Conservation (phyloP, 2,329 filamentous ascomycete genomes). For the Curvularia sp. region DNA sequence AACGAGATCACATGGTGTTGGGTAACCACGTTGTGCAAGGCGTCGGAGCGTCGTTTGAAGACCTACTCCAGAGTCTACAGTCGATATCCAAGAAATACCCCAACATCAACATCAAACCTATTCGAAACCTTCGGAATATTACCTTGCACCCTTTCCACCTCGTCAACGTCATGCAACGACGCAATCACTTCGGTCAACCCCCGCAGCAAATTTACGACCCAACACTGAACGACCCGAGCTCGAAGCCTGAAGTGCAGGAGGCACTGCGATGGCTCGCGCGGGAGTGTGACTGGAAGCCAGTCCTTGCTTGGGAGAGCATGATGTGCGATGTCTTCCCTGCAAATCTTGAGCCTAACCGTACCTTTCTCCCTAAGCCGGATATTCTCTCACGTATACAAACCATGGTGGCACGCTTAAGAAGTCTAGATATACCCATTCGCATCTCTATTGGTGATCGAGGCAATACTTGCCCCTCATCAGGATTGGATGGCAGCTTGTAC, state of each 20-base stretch:
- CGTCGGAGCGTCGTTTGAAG: constrained; percentile 44
- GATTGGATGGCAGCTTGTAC: constrained; percentile 45
- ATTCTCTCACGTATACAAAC: constrained; percentile 41
- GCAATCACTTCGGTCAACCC: constrained; percentile 34
- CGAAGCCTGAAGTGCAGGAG: constrained; percentile 42
- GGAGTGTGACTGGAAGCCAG: constrained; percentile 46
- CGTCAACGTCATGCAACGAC: constrained; percentile 44
- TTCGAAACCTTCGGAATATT: constrained; percentile 37
- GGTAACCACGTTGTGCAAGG: constrained; percentile 47
- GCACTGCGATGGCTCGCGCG: constrained; percentile 43
- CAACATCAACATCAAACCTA: constrained; percentile 44
- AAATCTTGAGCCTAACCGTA: constrained; percentile 41
- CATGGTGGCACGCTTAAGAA: constrained; percentile 41
- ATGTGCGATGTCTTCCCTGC: constrained; percentile 50
- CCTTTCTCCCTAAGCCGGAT: constrained; percentile 42
- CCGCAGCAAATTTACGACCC: constrained; percentile 21
- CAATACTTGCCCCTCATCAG: constrained; percentile 35
- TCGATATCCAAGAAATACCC: constrained; percentile 43
- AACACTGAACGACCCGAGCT: constrained; percentile 35
- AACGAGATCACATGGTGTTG: constrained; percentile 45
- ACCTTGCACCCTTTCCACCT: constrained; percentile 47
- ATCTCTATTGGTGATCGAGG: constrained; percentile 45
- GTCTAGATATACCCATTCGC: constrained; percentile 44
- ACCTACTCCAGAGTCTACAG: constrained; percentile 42
- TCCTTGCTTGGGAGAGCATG: constrained; percentile 46